phyloP scores from a whole-genome alignment of 2,329 filamentous ascomycete genomes.

The Arthrinium puccinioides region DNA sequence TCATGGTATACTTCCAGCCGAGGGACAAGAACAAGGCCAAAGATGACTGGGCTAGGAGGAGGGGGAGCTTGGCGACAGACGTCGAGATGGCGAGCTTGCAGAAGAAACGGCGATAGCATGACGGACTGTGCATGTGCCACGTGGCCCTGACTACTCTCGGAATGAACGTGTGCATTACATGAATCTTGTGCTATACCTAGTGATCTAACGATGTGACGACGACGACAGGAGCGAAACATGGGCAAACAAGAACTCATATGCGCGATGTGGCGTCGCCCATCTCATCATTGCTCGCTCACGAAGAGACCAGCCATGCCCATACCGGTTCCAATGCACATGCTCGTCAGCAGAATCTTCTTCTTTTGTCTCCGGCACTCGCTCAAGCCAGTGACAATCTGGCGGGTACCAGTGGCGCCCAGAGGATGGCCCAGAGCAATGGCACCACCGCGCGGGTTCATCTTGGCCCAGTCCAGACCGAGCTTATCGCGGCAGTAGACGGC shows the following conservation, averaged over 20 bases:
- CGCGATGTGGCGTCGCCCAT: background rate
- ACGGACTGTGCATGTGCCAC: too few relatives aligned
- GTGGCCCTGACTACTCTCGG: too few relatives aligned
- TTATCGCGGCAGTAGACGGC: conserved; percentile 83
- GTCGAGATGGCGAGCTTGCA: background rate
- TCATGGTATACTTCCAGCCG: conserved; percentile 8
- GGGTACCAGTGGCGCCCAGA: conserved; percentile 67
- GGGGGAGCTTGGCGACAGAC: background rate
- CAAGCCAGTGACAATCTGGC: conserved; percentile 84
- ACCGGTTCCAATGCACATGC: conserved; percentile 75
- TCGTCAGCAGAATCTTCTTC: conserved; percentile 87
- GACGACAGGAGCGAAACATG: too few relatives aligned
- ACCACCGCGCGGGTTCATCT: conserved; percentile 76
- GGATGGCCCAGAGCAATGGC: conserved; percentile 81
- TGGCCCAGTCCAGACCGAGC: conserved; percentile 62
- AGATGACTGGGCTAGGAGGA: conserved; percentile 3
- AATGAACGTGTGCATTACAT: too few relatives aligned
- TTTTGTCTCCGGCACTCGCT: conserved; percentile 77
- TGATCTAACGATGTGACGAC: too few relatives aligned
- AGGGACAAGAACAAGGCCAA: conserved; percentile 1
- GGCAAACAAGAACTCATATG: too few relatives aligned
- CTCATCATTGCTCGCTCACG: conserved; percentile 46
- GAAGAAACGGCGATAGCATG: conserved; percentile 1
- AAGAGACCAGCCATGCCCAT: conserved; percentile 63
- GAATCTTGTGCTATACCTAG: too few relatives aligned